phyloP scores from a whole-genome alignment of 1,284 basidiomycete genomes.

The Apiotrichum akiyoshidainum region DNA sequence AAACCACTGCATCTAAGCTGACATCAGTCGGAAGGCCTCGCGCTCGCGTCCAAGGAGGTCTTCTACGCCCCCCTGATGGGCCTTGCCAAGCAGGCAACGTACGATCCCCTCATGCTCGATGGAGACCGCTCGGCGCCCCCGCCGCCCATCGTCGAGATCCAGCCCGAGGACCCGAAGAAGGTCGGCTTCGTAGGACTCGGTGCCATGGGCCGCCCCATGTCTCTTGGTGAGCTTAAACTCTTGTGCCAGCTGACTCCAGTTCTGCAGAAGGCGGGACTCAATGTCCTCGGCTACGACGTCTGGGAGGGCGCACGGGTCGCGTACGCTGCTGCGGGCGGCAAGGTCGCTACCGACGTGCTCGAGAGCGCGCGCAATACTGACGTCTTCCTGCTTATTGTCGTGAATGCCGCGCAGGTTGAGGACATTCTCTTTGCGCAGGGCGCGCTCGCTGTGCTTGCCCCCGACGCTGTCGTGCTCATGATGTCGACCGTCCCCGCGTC shows the following conservation, averaged over 20 bases:
- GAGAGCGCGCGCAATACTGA: slow-evolving; percentile 19
- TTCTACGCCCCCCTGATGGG: slow-evolving; percentile 13
- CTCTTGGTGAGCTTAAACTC: slow-evolving; percentile 9
- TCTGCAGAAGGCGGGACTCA: slow-evolving; percentile 14
- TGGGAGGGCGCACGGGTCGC: slow-evolving; percentile 9
- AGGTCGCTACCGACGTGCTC: slow-evolving; percentile 7
- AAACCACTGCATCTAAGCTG: background rate
- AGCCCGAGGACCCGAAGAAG: slow-evolving; percentile 8
- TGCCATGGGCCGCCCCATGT: slow-evolving; percentile 23
- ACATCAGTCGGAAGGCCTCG: background rate
- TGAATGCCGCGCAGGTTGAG: slow-evolving; percentile 23
- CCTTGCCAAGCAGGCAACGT: slow-evolving; percentile 2
- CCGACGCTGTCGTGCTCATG: slow-evolving; percentile 30
- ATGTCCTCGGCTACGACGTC: slow-evolving; percentile 24
- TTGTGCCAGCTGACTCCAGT: slow-evolving; percentile 10
- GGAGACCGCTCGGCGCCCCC: background rate
- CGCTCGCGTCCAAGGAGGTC: background rate
- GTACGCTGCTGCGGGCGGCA: slow-evolving; percentile 14
- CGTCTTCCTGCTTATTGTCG: slow-evolving; percentile 29
- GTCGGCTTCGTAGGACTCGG: slow-evolving; percentile 24
- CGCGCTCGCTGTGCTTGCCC: slow-evolving; percentile 12
- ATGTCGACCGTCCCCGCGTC: slow-evolving; percentile 36
- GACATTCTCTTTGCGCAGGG: slow-evolving; percentile 24
- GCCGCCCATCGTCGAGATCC: background rate
- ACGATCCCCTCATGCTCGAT: background rate